Evolutionary conservation across 768 basidiomycete genomes (phyloP), one percentile per base, ranked within the genome.

Genomic region (Chalciporus chontae): DNA sequence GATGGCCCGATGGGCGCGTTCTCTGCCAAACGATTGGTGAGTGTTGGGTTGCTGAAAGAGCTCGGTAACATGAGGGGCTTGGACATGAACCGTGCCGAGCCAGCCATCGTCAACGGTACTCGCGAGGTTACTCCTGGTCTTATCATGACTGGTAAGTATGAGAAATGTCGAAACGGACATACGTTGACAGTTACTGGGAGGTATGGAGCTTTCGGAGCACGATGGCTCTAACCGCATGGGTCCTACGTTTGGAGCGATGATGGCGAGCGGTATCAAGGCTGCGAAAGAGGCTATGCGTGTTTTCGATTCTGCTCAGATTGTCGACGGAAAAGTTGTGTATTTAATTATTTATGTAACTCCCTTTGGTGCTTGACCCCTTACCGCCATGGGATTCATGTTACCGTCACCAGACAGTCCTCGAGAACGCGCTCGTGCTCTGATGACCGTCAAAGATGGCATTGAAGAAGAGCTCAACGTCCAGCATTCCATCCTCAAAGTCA

Each of bases 1-100:
- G 87, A 90, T 54, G 85, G 85, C 0, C 83, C 82, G 3, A 87
- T 88, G 81, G 87, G 87, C 39, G 87, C 87, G 3, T 90, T 90
- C 71, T 83, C 81, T 11, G 87, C 87, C 52, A 90, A 89, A 68
- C 76, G 87, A 32, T 75, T 90, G 47, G 85, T 87, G 39, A 85
- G 84, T 59, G 77, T 82, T 36, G 87, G 87, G n/a, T 66, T 89
- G 57, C 67, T 81, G 56, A 84, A 83, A 67, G 80, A 83, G 65
- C 75, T 89, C 27, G 87, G 87, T 8, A 85, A 88, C 64, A 90
- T 89, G 87, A 74, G 82, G 36, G 84, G 85, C 9, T 70, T 90
- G 53, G 86, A 88, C 70, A 90, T 89, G 87, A 84, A 79, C 64
- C 80, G 83, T 37, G 83, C 87, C n/a, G 87, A 89, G 66, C 85